A percentile compares a stretch with the other conserved stretches of the same genome.
These are phyloP conservation scores for Amanita phalloides DNA, from an alignment of 768 basidiomycete species.

Conservation along the genomic window DNA sequence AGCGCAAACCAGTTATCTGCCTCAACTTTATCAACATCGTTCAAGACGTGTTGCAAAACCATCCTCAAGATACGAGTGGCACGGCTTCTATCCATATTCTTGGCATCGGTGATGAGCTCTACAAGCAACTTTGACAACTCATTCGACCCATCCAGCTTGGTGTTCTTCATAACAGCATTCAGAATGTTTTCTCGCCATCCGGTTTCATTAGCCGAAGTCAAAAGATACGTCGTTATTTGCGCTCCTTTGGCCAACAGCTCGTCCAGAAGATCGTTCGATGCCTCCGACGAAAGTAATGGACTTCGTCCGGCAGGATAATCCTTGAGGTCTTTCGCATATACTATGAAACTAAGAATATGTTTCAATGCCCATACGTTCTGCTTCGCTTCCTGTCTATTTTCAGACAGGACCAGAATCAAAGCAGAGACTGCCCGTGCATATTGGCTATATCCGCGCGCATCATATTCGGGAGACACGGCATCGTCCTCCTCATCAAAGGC, in stretches of 20 bases:
- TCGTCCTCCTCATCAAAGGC: slow-evolving; percentile 24
- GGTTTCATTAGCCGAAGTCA: slow-evolving; percentile 37
- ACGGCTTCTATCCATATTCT: slow-evolving; percentile 32
- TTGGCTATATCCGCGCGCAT: slow-evolving; percentile 35
- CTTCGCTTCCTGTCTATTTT: slow-evolving; percentile 51
- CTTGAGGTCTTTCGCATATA: slow-evolving; percentile 54
- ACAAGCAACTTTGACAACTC: slow-evolving; percentile 18
- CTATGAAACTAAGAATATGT: slow-evolving; percentile 52
- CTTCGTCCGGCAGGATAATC: slow-evolving; percentile 37
- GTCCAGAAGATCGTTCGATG: slow-evolving; percentile 22
- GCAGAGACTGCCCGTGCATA: slow-evolving; percentile 57
- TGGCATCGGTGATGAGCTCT: slow-evolving; percentile 19
- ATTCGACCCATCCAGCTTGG: slow-evolving; percentile 10
- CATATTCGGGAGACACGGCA: slow-evolving; percentile 9
- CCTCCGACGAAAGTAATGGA: slow-evolving; percentile 34
- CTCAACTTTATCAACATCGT: slow-evolving; percentile 50
- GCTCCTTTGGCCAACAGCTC: slow-evolving; percentile 36
- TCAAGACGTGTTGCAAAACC: slow-evolving; percentile 49
- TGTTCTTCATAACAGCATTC: slow-evolving; percentile 20
- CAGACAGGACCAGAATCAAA: slow-evolving; percentile 40
- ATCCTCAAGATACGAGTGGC: slow-evolving; percentile 50
- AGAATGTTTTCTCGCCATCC: slow-evolving; percentile 39
- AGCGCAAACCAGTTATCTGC: slow-evolving; percentile 69
- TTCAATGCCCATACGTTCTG: slow-evolving; percentile 56
- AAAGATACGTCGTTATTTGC: slow-evolving; percentile 51